phyloP scores from a whole-genome alignment of 164 flowering plant species.

The Euptelea pleiosperma region DNA sequence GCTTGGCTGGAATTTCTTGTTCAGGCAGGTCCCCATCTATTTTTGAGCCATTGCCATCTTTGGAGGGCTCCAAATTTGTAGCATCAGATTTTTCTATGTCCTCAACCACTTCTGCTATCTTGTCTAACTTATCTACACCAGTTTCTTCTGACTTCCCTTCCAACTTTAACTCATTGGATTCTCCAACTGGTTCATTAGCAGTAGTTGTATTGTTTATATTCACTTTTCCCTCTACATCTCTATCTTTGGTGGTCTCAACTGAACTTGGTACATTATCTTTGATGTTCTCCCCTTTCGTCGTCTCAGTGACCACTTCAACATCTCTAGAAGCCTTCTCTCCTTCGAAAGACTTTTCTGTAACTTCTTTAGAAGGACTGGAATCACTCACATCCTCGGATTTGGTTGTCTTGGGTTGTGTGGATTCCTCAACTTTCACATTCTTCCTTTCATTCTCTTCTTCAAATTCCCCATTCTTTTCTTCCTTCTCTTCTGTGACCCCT shows the following conservation, averaged over 20 bases:
- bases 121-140: conserved; percentile 14
- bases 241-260: conserved; percentile 16
- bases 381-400: conserved; percentile 10
- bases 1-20: conserved; percentile 28
- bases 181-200: conserved; percentile 8
- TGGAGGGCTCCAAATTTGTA: background rate
- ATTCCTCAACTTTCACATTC: conserved; percentile 12
- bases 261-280: conserved; percentile 7
- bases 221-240: conserved; percentile 1
- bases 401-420: conserved; percentile 1
- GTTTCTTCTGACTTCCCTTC: conserved; percentile 3
- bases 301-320: conserved; percentile 18
- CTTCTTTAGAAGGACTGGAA: conserved; percentile 2
- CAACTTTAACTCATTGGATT: background rate
- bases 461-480: background rate
- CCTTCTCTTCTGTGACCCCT: background rate
- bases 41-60: conserved; percentile 19
- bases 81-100: conserved; percentile 13
- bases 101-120: conserved; percentile 9
- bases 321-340: conserved; percentile 18
- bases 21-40: conserved; percentile 15
- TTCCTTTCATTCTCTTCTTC: conserved; percentile 6
- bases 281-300: too few relatives aligned
- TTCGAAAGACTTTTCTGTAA: conserved; percentile 5
- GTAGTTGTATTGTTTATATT: background rate